Evolutionary conservation across 2,329 filamentous ascomycete genomes (phyloP).

Genomic region (Penicillium glabrum): DNA sequence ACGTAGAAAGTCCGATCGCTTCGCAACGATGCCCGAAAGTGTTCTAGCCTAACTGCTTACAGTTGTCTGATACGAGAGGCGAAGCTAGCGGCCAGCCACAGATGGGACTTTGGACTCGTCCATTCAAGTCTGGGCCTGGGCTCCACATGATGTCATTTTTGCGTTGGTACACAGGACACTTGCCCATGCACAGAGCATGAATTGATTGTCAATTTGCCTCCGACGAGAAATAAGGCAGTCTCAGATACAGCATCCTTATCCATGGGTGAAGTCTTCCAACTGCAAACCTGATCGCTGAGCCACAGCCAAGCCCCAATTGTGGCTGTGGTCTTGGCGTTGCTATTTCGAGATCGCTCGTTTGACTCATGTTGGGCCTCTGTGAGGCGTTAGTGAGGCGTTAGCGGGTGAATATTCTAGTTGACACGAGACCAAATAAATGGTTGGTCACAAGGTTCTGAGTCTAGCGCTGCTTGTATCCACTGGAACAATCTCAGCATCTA

Average conservation of each 20-base stretch:
- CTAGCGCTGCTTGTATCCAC: too few species aligned
- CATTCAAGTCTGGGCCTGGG: not conserved
- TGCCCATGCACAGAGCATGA: not conserved
- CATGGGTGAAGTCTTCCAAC: not conserved
- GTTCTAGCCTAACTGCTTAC: not conserved
- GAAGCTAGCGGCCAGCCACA: not conserved
- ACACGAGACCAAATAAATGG: not conserved
- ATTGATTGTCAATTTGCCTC: not conserved
- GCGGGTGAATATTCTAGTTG: not conserved
- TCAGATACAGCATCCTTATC: not conserved
- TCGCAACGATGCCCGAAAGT: not conserved
- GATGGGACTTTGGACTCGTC: not conserved
- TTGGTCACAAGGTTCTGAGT: not conserved
- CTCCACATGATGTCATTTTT: slow-evolving; percentile 11
- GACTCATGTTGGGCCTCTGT: not conserved
- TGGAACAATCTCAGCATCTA: too few species aligned
- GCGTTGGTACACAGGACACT: not conserved
- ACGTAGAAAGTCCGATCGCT: not conserved
- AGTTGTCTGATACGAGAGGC: not conserved
- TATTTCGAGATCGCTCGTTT: not conserved
- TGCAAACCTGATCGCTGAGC: not conserved
- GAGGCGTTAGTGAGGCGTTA: not conserved
- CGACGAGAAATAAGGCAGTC: not conserved
- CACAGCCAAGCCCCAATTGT: not conserved
- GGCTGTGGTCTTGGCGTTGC: not conserved